A percentile compares a stretch with the other conserved stretches of the same genome.
phyloP scores from a whole-genome alignment of 345 rosid species.

The Eucalyptus lansdowneana region DNA sequence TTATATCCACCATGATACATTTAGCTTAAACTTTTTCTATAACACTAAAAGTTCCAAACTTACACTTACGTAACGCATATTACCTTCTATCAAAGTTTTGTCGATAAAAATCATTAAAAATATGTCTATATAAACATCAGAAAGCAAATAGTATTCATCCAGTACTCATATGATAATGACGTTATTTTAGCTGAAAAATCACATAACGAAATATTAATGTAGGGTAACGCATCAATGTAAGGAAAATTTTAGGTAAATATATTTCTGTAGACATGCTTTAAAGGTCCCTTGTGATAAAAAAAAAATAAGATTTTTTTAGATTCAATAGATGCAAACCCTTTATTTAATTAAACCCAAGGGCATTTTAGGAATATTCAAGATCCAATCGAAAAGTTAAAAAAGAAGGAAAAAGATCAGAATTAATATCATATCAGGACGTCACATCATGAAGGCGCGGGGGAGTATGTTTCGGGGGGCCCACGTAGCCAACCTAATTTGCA shows the following conservation, averaged over 20 bases:
- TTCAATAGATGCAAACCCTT: background rate
- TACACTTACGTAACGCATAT: accelerated
- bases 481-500: background rate
- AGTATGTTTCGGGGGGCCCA: background rate
- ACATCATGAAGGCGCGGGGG: background rate
- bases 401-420: background rate
- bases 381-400: background rate
- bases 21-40: accelerated
- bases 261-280: accelerated
- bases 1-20: no score
- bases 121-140: accelerated
- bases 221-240: accelerated
- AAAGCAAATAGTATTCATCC: accelerated
- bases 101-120: no score
- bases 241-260: no score
- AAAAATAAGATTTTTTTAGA: no score
- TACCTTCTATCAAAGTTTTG: accelerated
- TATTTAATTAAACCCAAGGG: background rate
- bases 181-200: background rate
- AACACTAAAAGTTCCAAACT: no score
- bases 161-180: accelerated
- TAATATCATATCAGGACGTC: background rate
- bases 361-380: background rate
- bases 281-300: accelerated
- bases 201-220: accelerated